phyloP scores from a whole-genome alignment of 169 alveolate genomes.

The Plasmodium adleri region DNA sequence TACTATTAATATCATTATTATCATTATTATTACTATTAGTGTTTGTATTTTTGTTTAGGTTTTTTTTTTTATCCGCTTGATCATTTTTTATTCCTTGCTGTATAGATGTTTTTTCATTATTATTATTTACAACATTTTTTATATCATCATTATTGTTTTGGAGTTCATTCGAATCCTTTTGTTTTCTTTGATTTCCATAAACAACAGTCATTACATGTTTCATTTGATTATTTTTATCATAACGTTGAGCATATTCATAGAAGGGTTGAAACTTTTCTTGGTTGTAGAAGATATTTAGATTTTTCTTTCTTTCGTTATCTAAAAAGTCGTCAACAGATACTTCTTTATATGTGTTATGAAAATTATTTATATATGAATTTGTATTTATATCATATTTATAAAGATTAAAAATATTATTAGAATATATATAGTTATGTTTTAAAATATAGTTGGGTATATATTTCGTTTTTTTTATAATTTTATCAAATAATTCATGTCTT shows the following conservation, averaged over 20 bases:
- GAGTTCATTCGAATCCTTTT: neutral
- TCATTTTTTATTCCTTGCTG: neutral
- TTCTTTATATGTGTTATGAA: conserved; percentile 38
- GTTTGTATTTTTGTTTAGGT: neutral
- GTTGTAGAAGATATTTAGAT: conserved; percentile 49
- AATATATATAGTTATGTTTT: conserved; percentile 63
- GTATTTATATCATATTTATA: conserved; percentile 65
- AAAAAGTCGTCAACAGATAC: conserved; percentile 33
- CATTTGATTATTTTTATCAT: conserved; percentile 39
- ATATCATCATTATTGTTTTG: too few species aligned
- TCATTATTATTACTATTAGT: neutral
- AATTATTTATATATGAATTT: conserved; percentile 50
- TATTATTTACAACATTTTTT: neutral
- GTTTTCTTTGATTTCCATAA: conserved; percentile 15
- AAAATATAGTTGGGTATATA: conserved; percentile 57
- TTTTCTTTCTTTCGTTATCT: conserved; percentile 23
- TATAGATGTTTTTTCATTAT: neutral
- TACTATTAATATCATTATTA: neutral
- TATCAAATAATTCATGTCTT: conserved; percentile 57
- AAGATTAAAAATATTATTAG: conserved; percentile 53
- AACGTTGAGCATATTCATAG: conserved; percentile 30
- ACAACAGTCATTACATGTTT: conserved; percentile 49
- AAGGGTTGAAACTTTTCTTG: conserved; percentile 16
- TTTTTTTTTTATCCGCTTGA: neutral
- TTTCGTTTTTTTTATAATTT: conserved; percentile 66